A percentile compares a stretch with the other conserved stretches of the same genome.
These are phyloP conservation scores for Lithospermum erythrorhizon DNA, from an alignment of 257 asterid genomes.

Conservation along the genomic window DNA sequence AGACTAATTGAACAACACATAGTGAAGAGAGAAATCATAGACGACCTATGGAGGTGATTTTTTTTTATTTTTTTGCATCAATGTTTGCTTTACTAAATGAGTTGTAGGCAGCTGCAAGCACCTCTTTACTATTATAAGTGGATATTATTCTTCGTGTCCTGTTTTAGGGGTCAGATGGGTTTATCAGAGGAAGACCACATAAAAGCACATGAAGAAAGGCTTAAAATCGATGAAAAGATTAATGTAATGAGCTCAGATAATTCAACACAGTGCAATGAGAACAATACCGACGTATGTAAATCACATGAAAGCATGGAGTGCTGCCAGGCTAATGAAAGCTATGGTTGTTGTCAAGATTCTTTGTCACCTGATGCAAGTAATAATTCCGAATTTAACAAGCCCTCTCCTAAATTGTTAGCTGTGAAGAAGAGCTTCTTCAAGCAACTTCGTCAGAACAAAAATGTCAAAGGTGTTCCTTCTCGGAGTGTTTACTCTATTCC, in stretches of 20 bases:
- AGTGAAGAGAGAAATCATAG: slow-evolving; percentile 69
- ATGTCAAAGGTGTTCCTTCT: slow-evolving; percentile 17
- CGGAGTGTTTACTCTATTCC: slow-evolving; percentile 68
- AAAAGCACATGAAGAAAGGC: slow-evolving; percentile 47
- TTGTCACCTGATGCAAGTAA: slow-evolving; percentile 22
- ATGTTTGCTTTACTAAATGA: too few relatives aligned
- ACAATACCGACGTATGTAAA: slow-evolving; percentile 21
- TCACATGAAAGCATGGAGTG: slow-evolving; percentile 42
- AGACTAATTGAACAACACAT: slow-evolving; percentile 74
- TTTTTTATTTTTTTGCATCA: too few relatives aligned
- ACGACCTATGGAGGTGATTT: slow-evolving; percentile 72
- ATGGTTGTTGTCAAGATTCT: slow-evolving; percentile 62
- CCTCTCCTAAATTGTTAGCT: too few relatives aligned
- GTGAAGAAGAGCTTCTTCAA: too few relatives aligned
- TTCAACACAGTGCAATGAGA: slow-evolving; percentile 20
- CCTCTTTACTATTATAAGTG: background rate
- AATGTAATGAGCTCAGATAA: slow-evolving; percentile 22
- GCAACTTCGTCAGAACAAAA: slow-evolving; percentile 17
- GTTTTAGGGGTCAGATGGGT: slow-evolving; percentile 94
- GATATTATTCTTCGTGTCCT: background rate
- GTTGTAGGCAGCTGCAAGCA: background rate
- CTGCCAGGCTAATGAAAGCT: slow-evolving; percentile 42
- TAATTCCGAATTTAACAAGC: slow-evolving; percentile 13
- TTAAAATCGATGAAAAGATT: slow-evolving; percentile 31
- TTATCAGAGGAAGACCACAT: slow-evolving; percentile 78